These are phyloP conservation scores for Aurantiochytrium sp. DNA, from an alignment of 108 stramenopile genomes.

Conservation along the genomic window DNA sequence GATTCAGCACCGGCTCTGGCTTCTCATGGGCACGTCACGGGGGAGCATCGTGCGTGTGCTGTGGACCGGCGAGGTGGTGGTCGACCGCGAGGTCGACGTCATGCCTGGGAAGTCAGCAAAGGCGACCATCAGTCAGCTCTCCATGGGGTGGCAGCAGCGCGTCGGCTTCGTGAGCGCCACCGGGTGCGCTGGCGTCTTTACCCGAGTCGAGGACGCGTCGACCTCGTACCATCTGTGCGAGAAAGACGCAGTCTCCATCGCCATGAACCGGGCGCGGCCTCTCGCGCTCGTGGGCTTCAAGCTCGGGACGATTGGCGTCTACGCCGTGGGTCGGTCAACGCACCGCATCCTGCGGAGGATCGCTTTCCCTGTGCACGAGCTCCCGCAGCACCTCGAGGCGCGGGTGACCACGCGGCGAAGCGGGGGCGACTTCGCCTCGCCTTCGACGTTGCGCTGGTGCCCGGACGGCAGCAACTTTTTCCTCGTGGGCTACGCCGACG, in stretches of 20 bases:
- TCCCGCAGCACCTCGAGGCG: background rate
- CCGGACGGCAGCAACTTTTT: constrained; percentile 16
- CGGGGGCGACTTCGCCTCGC: background rate
- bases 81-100: background rate
- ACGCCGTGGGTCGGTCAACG: background rate
- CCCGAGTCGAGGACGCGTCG: background rate
- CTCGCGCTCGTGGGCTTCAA: background rate
- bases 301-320: background rate
- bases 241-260: background rate
- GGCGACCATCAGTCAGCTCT: background rate
- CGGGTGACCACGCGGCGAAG: background rate
- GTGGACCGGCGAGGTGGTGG: constrained; percentile 6
- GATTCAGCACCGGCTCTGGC: background rate
- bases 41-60: background rate
- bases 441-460: background rate
- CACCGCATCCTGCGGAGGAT: background rate
- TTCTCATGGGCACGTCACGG: constrained; percentile 17
- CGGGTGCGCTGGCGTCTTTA: background rate
- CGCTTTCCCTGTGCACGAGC: background rate
- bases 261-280: background rate
- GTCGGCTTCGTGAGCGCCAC: constrained; percentile 4
- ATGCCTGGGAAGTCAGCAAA: background rate
- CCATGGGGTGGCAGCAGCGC: background rate
- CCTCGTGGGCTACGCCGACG: background rate
- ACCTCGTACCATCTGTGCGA: background rate